Conservation (phyloP, 306 rosid species). For the Sicyos edulis region DNA sequence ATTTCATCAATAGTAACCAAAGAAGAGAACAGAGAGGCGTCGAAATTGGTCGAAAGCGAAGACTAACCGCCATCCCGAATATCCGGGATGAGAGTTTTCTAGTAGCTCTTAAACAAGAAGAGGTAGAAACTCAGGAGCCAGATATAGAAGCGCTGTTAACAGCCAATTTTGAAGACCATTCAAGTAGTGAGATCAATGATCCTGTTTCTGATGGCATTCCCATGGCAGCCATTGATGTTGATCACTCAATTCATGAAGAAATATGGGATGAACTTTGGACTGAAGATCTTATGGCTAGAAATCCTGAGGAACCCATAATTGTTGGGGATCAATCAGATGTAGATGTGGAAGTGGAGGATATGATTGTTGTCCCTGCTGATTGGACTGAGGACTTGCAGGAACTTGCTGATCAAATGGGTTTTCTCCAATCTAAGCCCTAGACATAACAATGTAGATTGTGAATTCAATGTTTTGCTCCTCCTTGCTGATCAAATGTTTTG, state of each 20-base stretch:
- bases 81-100: constrained; percentile 35
- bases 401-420: constrained; percentile 73
- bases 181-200: constrained; percentile 39
- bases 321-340: constrained; percentile 41
- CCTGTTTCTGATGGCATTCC: constrained; percentile 27
- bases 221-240: constrained; percentile 22
- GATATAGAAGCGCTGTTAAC: constrained; percentile 55
- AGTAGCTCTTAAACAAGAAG: constrained; percentile 32
- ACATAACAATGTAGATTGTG: neutral
- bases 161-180: constrained; percentile 37
- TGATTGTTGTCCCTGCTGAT: constrained; percentile 31
- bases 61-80: constrained; percentile 48
- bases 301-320: constrained; percentile 37
- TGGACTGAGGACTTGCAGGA: constrained; percentile 64
- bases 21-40: constrained; percentile 34
- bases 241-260: constrained; percentile 31
- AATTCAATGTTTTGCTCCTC: neutral
- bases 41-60: constrained; percentile 51
- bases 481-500: too few relatives aligned
- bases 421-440: constrained; percentile 41
- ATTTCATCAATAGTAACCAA: constrained; percentile 34
- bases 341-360: constrained; percentile 51
- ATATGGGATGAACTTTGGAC: constrained; percentile 43
- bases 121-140: constrained; percentile 35
- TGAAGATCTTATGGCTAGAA: constrained; percentile 42